A percentile compares a stretch with the other conserved stretches of the same genome.
phyloP scores from a whole-genome alignment of 176 grass and related monocot genomes.

The Avena eriantha region DNA sequence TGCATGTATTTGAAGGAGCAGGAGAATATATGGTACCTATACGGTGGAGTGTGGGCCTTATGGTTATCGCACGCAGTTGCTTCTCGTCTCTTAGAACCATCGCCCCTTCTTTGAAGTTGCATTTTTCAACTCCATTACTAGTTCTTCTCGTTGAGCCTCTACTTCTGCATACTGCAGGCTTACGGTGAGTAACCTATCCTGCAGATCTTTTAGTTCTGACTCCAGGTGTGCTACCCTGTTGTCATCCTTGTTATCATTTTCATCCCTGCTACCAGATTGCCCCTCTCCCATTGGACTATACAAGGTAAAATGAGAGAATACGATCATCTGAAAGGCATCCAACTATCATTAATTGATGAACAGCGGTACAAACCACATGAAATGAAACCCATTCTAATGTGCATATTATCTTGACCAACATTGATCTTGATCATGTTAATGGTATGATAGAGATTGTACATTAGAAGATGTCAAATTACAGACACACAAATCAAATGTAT shows the following conservation, averaged over 20 bases:
- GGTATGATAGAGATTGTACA: background rate
- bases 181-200: conserved; percentile 66
- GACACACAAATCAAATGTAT: conserved; percentile 3
- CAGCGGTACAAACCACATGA: background rate
- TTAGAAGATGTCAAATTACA: conserved; percentile 17
- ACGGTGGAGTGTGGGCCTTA: conserved; percentile 31
- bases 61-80: conserved; percentile 35
- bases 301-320: conserved; percentile 34
- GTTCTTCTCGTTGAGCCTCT: conserved; percentile 76
- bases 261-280: conserved; percentile 33
- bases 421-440: background rate
- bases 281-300: conserved; percentile 43
- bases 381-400: conserved; percentile 27
- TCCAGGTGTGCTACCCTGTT: conserved; percentile 72
- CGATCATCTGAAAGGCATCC: conserved; percentile 27
- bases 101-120: conserved; percentile 60
- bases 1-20: conserved; percentile 25
- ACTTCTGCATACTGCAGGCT: conserved; percentile 93
- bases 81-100: conserved; percentile 71
- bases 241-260: conserved; percentile 42
- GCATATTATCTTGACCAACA: background rate
- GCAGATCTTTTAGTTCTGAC: conserved; percentile 86
- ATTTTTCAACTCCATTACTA: conserved; percentile 83
- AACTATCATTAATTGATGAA: background rate
- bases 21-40: conserved; percentile 46